Evolutionary conservation across 148 eudicot genomes (phyloP).

Genomic region (Cornus controversa): DNA sequence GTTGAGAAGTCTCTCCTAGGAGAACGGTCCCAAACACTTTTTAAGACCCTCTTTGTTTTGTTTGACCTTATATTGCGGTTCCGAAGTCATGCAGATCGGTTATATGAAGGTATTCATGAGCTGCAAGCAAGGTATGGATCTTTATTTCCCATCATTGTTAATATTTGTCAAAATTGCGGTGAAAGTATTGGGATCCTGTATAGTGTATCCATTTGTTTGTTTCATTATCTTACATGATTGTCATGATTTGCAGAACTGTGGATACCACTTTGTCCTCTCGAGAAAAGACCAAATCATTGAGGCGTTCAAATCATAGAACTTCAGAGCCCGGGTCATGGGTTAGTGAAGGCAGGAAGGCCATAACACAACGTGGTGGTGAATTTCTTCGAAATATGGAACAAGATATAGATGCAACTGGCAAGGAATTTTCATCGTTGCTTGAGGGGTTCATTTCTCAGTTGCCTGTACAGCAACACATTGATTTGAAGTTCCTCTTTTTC

Average conservation of each 20-base stretch:
- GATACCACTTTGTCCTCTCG: conserved; percentile 38
- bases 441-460: conserved; percentile 79
- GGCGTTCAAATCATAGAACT: conserved; percentile 37
- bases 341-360: conserved; percentile 78
- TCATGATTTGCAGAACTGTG: conserved; percentile 50
- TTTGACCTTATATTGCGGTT: conserved; percentile 83
- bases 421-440: conserved; percentile 72
- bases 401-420: conserved; percentile 70
- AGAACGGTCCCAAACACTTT: conserved; percentile 68
- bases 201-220: background rate
- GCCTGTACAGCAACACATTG: conserved; percentile 92
- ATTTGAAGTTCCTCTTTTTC: conserved; percentile 89
- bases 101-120: conserved; percentile 88
- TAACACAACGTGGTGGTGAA: conserved; percentile 75
- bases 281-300: conserved; percentile 44
- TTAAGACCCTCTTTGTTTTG: conserved; percentile 67
- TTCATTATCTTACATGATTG: conserved; percentile 5
- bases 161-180: background rate
- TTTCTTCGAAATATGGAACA: conserved; percentile 69
- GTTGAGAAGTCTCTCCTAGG: conserved; percentile 96
- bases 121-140: conserved; percentile 73
- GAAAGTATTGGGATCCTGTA: background rate
- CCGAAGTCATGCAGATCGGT: conserved; percentile 82
- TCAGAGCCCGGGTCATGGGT: conserved; percentile 77
- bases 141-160: conserved; percentile 12